phyloP scores from a whole-genome alignment of 1,139 yeast species.

The Meyerozyma athensensis region DNA sequence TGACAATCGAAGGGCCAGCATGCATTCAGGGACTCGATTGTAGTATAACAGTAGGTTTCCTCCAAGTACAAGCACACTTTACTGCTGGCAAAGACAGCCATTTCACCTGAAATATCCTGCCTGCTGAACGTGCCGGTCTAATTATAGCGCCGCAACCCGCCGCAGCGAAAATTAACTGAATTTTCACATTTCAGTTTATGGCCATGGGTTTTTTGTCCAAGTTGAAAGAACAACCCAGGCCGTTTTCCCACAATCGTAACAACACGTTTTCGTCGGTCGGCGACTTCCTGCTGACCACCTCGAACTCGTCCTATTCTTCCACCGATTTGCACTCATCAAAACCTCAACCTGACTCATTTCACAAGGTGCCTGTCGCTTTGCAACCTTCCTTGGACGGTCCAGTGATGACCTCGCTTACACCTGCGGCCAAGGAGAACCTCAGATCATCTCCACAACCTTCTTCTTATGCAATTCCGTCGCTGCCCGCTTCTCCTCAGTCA shows the following conservation, averaged over 20 bases:
- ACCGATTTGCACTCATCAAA: neutral
- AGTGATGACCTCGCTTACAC: neutral
- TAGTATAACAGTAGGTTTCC: too few species aligned
- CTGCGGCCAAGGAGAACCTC: neutral
- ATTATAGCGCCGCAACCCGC: conserved; percentile 1
- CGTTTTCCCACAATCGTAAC: neutral
- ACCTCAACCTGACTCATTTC: neutral
- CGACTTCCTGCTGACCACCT: conserved; percentile 3
- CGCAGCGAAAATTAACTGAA: neutral
- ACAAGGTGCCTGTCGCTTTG: neutral
- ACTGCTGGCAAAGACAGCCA: too few species aligned
- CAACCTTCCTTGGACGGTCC: neutral
- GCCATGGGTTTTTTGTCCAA: neutral
- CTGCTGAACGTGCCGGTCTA: neutral
- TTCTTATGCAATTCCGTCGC: neutral
- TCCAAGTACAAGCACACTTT: too few species aligned
- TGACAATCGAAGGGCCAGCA: too few species aligned
- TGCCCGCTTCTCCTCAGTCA: neutral
- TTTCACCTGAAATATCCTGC: neutral
- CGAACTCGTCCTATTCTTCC: conserved; percentile 2
- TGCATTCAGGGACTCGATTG: too few species aligned
- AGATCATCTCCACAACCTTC: neutral
- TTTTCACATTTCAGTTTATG: neutral
- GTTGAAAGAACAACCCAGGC: neutral
- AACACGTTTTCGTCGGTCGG: neutral